Base-by-base conservation (phyloP, 768 basidiomycete species). In the Panus rudis region DNA sequence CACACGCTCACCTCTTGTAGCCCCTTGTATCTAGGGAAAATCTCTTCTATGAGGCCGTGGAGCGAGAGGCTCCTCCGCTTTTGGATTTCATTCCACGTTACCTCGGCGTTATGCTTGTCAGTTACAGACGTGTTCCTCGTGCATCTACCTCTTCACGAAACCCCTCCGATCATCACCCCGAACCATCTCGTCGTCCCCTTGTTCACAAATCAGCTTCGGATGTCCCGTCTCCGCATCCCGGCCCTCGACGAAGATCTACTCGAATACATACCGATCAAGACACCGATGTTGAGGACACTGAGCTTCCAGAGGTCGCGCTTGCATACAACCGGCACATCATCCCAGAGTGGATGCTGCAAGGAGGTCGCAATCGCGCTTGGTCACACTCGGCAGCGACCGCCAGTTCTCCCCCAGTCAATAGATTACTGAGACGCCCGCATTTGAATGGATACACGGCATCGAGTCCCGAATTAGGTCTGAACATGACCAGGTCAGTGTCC, bases 21-120 rank as follows among this genome's bases (percentile, higher is more conserved):
- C 94, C 94, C 13, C 79, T 99, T 6, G 92, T 96, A 23, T 92
- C 90, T 3, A 80, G 93, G 44, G 96, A 99, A 66, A 99, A 99
- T 58, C 71, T 96, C 37, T 97, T 99, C 59, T 99, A 99, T 60
- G 96, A 99, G 61, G 79, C 92, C 2, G 92, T 98, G 24, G 96
- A 99, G 61, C 77, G 83, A 21, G 89, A 92, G 55, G 89, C 90
- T 0, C 94, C 96, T 0, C 92, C 90, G 4, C 72, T 99, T 7
- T 73, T 98, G 4, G 84, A 78, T 12, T 99, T 91, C 57, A 96
- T 97, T 47, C 96, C 96, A n/a, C 84, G 93, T 33, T 99, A 99
- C 63, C 73, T 99, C 13, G 96, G 96, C 19, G 96, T 99, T 42
- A 96, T 99, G 92, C 76, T 98, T 31, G 94, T 99, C 54, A 94